phyloP scores from a whole-genome alignment of 352 stramenopile species.

The Pythium biforme region DNA sequence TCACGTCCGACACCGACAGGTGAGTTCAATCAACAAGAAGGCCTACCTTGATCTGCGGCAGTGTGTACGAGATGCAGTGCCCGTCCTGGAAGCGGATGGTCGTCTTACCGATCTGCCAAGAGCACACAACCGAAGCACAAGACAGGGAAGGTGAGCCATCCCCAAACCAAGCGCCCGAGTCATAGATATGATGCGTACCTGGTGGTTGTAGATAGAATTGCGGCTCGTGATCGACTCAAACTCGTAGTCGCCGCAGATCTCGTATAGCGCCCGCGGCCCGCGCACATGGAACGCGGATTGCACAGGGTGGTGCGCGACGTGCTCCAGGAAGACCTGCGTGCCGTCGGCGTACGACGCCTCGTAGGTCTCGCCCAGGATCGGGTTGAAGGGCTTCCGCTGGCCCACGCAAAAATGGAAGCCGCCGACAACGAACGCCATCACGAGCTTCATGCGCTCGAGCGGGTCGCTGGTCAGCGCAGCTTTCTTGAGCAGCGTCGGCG shows the following conservation, averaged over 20 bases:
- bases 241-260: slow-evolving; percentile 58
- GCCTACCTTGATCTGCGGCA: slow-evolving; percentile 69
- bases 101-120: slow-evolving; percentile 17
- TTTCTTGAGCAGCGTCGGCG: slow-evolving; percentile 72
- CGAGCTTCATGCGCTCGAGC: slow-evolving; percentile 64
- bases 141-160: no score
- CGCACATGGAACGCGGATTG: slow-evolving; percentile 56
- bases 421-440: slow-evolving; percentile 67
- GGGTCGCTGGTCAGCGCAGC: slow-evolving; percentile 52
- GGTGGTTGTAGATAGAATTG: slow-evolving; percentile 70
- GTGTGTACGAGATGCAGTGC: slow-evolving; percentile 54
- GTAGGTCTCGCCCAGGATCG: slow-evolving; percentile 79
- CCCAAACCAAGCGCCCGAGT: no score
- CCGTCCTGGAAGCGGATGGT: slow-evolving; percentile 54
- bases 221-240: slow-evolving; percentile 69
- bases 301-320: slow-evolving; percentile 71
- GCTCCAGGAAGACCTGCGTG: slow-evolving; percentile 66
- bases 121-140: neutral
- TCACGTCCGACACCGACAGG: no score
- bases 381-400: slow-evolving; percentile 81
- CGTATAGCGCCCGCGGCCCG: slow-evolving; percentile 49
- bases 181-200: no score
- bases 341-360: slow-evolving; percentile 70
- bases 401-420: slow-evolving; percentile 73
- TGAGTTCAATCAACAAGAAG: neutral